Evolutionary conservation across 768 basidiomycete species (phyloP).

Genomic region (Trametopsis cervina): DNA sequence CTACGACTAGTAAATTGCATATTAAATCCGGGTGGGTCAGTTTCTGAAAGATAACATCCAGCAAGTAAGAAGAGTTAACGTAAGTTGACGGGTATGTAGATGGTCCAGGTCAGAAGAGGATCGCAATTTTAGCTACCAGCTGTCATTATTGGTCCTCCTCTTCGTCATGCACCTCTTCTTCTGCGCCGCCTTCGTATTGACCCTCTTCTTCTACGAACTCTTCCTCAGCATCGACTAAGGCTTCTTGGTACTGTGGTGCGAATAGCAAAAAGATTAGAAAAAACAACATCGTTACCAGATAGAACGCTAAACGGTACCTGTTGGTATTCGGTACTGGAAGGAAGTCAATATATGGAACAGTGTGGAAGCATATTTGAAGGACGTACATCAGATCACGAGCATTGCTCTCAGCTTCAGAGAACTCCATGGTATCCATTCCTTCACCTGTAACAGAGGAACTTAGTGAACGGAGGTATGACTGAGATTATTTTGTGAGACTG

Average conservation of each 20-base stretch:
- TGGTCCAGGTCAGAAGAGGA: too few relatives aligned
- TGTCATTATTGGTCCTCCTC: slow-evolving; percentile 28
- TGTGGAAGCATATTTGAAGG: neutral
- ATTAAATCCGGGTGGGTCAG: too few relatives aligned
- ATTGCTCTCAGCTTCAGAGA: slow-evolving; percentile 85
- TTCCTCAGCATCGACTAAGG: slow-evolving; percentile 34
- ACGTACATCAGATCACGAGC: slow-evolving; percentile 73
- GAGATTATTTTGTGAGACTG: neutral
- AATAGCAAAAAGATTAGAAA: neutral
- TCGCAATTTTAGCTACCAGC: too few relatives aligned
- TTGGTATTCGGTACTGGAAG: slow-evolving; percentile 79
- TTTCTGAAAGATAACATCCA: too few relatives aligned
- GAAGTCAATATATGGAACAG: slow-evolving; percentile 7
- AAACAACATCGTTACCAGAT: neutral
- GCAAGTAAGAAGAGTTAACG: too few relatives aligned
- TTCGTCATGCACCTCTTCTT: slow-evolving; percentile 18
- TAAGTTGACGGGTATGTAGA: too few relatives aligned
- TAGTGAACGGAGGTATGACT: too few relatives aligned
- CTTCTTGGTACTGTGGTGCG: slow-evolving; percentile 51
- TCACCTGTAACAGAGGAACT: slow-evolving; percentile 43
- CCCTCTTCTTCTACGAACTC: slow-evolving; percentile 30
- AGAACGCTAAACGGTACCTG: slow-evolving; percentile 54
- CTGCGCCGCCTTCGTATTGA: slow-evolving; percentile 19
- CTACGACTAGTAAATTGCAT: too few relatives aligned
- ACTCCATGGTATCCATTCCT: slow-evolving; percentile 86